phyloP scores from a whole-genome alignment of 805 yeast genomes.

The Ogataea nakhonphanomensis region DNA sequence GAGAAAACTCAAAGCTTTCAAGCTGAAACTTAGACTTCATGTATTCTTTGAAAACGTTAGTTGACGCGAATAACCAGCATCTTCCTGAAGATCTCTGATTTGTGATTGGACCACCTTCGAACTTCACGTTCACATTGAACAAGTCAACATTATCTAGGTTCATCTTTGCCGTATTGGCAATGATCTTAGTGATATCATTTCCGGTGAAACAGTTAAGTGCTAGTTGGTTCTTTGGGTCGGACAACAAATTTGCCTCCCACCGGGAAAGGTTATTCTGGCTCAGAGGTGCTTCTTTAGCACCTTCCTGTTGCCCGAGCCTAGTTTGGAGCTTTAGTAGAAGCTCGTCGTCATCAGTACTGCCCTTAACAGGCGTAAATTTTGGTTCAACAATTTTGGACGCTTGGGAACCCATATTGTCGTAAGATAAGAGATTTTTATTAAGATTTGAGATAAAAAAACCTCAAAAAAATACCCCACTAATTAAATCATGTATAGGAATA shows the following conservation, averaged over 20 bases:
- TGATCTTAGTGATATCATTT: conserved; percentile 41
- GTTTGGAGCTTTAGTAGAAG: conserved; percentile 30
- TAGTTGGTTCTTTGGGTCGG: conserved; percentile 48
- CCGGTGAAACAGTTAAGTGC: conserved; percentile 54
- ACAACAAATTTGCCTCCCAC: conserved; percentile 46
- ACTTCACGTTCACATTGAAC: conserved; percentile 43
- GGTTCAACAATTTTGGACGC: conserved; percentile 23
- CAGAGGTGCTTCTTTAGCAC: conserved; percentile 29
- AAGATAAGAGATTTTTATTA: conserved; percentile 3
- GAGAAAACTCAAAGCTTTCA: conserved; percentile 72
- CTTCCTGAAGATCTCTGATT: conserved; percentile 78
- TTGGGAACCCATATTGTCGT: conserved; percentile 25
- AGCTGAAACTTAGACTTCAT: conserved; percentile 62
- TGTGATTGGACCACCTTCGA: conserved; percentile 63
- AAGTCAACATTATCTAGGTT: conserved; percentile 33
- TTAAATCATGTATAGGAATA: background rate
- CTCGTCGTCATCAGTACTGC: conserved; percentile 28
- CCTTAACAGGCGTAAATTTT: conserved; percentile 18
- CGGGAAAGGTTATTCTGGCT: conserved; percentile 30
- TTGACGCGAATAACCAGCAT: conserved; percentile 88
- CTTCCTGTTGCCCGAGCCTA: conserved; percentile 14
- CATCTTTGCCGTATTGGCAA: conserved; percentile 35
- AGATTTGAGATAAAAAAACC: background rate
- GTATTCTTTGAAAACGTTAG: conserved; percentile 68
- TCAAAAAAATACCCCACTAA: conserved; percentile 5